Conservation (phyloP, 305 asterid genomes). For the Andrographis paniculata region DNA sequence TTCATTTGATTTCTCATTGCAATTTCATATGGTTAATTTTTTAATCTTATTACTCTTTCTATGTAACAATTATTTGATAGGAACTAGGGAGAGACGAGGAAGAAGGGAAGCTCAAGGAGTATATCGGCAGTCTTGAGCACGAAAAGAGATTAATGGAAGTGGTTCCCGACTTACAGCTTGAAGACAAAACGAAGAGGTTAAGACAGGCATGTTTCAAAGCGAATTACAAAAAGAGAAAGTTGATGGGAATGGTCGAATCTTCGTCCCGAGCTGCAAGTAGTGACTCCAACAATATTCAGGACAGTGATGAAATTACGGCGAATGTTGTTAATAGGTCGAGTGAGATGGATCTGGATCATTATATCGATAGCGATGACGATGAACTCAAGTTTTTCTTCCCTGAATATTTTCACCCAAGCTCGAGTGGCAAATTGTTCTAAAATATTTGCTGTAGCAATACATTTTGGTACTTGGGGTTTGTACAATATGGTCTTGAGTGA, state of each 20-base stretch:
- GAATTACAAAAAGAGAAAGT: constrained; percentile 62
- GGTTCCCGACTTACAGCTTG: constrained; percentile 46
- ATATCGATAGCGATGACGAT: no score
- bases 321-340: no score
- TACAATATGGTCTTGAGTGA: no score
- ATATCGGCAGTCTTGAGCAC: constrained; percentile 29
- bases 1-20: no score
- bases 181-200: constrained; percentile 48
- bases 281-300: no score
- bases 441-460: no score
- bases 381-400: constrained; percentile 25
- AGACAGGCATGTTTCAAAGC: constrained; percentile 82
- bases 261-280: no score
- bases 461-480: no score
- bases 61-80: constrained; percentile 13
- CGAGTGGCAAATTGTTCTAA: constrained; percentile 11
- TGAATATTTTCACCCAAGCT: constrained; percentile 22
- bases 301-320: no score
- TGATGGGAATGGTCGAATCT: constrained; percentile 17
- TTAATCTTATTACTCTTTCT: not conserved
- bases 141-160: constrained; percentile 44
- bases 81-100: constrained; percentile 32
- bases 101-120: constrained; percentile 26
- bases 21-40: no score
- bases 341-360: no score